Percentiles rank a stretch among this genome's conserved stretches.
These are phyloP conservation scores for Candida glucosophila DNA, from an alignment of 1,139 yeast species.

Conservation along the genomic window DNA sequence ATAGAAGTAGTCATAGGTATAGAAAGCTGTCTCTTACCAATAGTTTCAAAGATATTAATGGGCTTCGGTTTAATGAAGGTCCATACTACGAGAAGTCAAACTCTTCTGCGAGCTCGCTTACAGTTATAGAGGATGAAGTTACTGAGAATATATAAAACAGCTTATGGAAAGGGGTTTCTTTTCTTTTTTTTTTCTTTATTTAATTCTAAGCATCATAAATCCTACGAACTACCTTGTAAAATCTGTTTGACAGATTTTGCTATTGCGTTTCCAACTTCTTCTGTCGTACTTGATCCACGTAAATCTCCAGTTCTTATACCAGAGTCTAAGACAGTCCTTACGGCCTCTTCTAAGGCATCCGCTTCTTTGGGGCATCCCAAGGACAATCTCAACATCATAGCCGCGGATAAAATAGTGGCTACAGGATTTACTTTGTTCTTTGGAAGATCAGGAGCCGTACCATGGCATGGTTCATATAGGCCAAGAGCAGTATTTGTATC, in stretches of 20 bases:
- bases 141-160: too few relatives aligned
- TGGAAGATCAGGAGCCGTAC: conserved; percentile 93
- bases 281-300: conserved; percentile 70
- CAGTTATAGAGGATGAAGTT: too few relatives aligned
- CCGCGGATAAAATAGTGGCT: conserved; percentile 90
- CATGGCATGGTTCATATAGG: conserved; percentile 96
- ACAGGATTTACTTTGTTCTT: conserved; percentile 86
- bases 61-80: too few relatives aligned
- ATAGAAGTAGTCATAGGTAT: too few relatives aligned
- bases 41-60: too few relatives aligned
- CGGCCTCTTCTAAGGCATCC: conserved; percentile 83
- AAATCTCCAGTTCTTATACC: conserved; percentile 90
- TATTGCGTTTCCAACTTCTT: conserved; percentile 90
- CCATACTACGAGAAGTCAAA: too few relatives aligned
- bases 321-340: conserved; percentile 65
- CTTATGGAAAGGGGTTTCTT: too few relatives aligned
- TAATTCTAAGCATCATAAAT: background rate
- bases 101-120: too few relatives aligned
- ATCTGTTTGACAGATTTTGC: conserved; percentile 62
- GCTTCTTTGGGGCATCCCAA: conserved; percentile 79
- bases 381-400: conserved; percentile 93
- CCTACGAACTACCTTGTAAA: conserved; percentile 18
- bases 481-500: conserved; percentile 93
- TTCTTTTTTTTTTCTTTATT: background rate
- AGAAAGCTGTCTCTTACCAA: too few relatives aligned